phyloP scores from a whole-genome alignment of 1,139 yeast genomes.

The Entelexis paramagnoliae region DNA sequence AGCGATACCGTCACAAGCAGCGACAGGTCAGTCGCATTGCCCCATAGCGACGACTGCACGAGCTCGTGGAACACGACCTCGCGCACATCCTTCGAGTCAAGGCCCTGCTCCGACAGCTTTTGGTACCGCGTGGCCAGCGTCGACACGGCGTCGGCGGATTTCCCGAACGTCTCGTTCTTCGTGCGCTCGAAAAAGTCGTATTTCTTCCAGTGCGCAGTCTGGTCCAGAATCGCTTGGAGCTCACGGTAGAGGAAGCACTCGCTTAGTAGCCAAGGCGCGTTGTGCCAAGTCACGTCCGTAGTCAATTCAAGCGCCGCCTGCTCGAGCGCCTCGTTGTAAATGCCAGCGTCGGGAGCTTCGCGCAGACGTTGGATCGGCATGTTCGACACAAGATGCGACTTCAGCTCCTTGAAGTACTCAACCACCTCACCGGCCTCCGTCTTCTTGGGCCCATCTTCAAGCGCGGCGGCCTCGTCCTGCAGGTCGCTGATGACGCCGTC shows the following conservation, averaged over 20 bases:
- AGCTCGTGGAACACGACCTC: constrained; percentile 49
- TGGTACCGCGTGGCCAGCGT: constrained; percentile 67
- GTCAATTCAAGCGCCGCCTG: constrained; percentile 27
- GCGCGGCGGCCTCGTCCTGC: constrained; percentile 29
- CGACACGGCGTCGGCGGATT: constrained; percentile 66
- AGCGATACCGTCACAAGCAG: constrained; percentile 55
- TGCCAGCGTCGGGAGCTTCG: constrained; percentile 27
- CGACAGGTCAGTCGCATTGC: constrained; percentile 92
- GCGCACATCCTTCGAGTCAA: constrained; percentile 35
- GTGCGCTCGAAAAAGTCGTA: constrained; percentile 64
- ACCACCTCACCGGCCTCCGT: constrained; percentile 31
- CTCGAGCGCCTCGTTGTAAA: constrained; percentile 36
- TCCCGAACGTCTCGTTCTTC: constrained; percentile 63
- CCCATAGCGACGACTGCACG: constrained; percentile 87
- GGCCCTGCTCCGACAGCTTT: constrained; percentile 30
- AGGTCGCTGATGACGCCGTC: constrained; percentile 59
- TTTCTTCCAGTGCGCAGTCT: constrained; percentile 40
- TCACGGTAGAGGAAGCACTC: constrained; percentile 78
- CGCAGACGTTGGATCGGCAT: constrained; percentile 21
- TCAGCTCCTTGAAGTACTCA: constrained; percentile 31
- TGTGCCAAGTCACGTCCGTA: constrained; percentile 48
- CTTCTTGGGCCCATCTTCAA: constrained; percentile 26
- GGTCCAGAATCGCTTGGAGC: constrained; percentile 42
- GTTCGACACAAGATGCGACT: constrained; percentile 28
- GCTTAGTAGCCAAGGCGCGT: constrained; percentile 86